Percentiles rank a stretch among this genome's conserved stretches.
phyloP scores from a whole-genome alignment of 352 stramenopile species.

The Plasmopara halstedii region DNA sequence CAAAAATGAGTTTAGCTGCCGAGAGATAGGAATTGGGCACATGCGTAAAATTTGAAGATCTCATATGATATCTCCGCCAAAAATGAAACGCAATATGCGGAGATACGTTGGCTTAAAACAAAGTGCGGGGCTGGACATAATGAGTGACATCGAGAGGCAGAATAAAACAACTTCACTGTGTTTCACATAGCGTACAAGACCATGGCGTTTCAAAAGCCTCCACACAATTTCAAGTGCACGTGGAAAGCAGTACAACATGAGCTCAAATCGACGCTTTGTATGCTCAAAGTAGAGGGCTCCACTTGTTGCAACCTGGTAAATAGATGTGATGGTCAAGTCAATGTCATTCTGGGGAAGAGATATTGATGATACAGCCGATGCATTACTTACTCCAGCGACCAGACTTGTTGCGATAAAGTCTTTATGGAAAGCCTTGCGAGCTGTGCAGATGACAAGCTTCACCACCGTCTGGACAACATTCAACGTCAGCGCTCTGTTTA shows the following conservation, averaged over 20 bases:
- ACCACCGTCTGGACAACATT: conserved; percentile 39
- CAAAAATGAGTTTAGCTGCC: too few relatives aligned
- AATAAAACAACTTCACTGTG: conserved; percentile 77
- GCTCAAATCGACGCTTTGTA: conserved; percentile 71
- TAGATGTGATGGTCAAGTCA: neutral
- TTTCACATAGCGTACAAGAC: conserved; percentile 64
- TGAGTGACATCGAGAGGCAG: conserved; percentile 75
- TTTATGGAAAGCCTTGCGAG: conserved; percentile 63
- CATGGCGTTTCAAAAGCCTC: conserved; percentile 59
- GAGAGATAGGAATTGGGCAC: too few relatives aligned
- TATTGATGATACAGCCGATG: neutral
- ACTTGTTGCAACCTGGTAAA: conserved; percentile 44
- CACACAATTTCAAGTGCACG: conserved; percentile 76
- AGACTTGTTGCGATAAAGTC: conserved; percentile 43
- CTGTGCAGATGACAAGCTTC: conserved; percentile 65
- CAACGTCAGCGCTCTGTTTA: neutral
- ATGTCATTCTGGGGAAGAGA: neutral
- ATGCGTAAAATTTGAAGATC: too few relatives aligned
- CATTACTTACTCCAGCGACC: conserved; percentile 42
- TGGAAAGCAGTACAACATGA: conserved; percentile 80
- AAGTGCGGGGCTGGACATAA: conserved; percentile 71
- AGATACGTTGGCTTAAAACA: conserved; percentile 85
- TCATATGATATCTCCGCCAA: conserved; percentile 72
- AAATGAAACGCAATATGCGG: conserved; percentile 74
- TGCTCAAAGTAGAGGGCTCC: conserved; percentile 68